These are phyloP conservation scores for Pholiota conissans DNA, from an alignment of 768 basidiomycete genomes.

Conservation along the genomic window DNA sequence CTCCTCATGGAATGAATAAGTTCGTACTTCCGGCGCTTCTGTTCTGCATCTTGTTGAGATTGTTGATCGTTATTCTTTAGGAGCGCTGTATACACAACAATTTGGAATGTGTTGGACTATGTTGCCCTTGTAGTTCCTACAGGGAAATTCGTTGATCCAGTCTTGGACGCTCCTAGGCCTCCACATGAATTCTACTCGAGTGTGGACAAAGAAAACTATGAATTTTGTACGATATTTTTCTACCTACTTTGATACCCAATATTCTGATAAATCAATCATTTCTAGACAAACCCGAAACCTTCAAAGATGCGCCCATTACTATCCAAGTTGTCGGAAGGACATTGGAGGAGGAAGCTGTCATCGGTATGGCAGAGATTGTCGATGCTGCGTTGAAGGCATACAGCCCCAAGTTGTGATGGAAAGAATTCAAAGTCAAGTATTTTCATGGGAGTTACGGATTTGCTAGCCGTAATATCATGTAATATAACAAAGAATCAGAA, in stretches of 20 bases:
- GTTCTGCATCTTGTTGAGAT: not conserved
- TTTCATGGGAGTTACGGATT: too few relatives aligned
- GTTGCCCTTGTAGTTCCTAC: constrained; percentile 56
- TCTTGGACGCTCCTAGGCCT: constrained; percentile 46
- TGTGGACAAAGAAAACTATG: constrained; percentile 48
- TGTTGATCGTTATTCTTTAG: constrained; percentile 27
- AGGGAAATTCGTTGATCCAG: constrained; percentile 58
- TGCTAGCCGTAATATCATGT: too few relatives aligned
- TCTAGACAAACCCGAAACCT: constrained; percentile 58
- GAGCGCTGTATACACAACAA: constrained; percentile 51
- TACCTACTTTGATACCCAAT: not conserved
- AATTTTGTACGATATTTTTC: constrained; percentile 46
- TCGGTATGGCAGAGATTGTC: constrained; percentile 68
- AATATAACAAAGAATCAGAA: too few relatives aligned
- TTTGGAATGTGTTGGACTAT: constrained; percentile 74
- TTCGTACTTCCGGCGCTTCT: too few relatives aligned
- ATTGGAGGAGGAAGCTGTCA: constrained; percentile 74
- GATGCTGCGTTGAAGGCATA: constrained; percentile 47
- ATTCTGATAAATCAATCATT: not conserved
- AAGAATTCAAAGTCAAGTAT: not conserved
- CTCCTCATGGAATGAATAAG: constrained; percentile 54
- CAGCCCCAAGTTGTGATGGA: not conserved
- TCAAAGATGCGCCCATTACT: constrained; percentile 57
- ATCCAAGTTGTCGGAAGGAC: constrained; percentile 71
- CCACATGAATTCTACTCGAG: constrained; percentile 47